Evolutionary conservation across 2,329 filamentous ascomycete genomes (phyloP), one percentile per base, ranked within the genome.

Genomic region (Akanthomyces lecanii): DNA sequence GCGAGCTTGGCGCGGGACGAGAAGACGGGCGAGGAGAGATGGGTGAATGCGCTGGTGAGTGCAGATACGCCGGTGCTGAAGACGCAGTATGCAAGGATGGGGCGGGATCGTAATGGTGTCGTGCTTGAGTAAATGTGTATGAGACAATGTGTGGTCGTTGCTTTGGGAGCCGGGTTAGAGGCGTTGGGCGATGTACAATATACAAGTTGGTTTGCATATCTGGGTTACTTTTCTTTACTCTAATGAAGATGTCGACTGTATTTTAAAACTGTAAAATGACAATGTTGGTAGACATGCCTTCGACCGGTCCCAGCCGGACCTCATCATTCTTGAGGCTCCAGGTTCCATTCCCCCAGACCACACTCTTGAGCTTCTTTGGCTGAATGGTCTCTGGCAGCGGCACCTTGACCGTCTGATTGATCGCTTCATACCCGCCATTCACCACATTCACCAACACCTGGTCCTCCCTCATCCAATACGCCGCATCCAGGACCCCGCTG

Each of bases 1-100:
- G 64, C 67, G 10, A 69, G 74, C 3, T 44, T 52, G 61, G 51
- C 57, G 23, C 68, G 64, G 61, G 68, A 69, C 7, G 64, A 68
- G 7, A 63, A 64, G 23, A 65, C 68, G 18, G 69, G 66, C 6
- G 67, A 67, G 21, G 67, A 70, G 54, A 66, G 57, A 18, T 78
- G 75, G 74, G 66, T 69, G 23, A 74, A 72, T 25, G 67, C 73
- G 1, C 68, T 78, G 44, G 76, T 78, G 1, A 71, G 65, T 54
- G 72, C 71, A 0, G 67, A 76, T 57, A 68, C 64, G 33, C 69
- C 71, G 7, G 64, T 65, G 23, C 63, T 78, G 59, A 74, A 71
- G 67, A 75, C 70, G 30, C 74, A 77, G 65, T 73, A 71, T 59
- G 65, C 69, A 40, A 70, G 76, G 23, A 59, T 52, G 53, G 60